Base-by-base conservation (phyloP, 1,139 yeast genomes). In the Lodderomyces elongisporus region DNA sequence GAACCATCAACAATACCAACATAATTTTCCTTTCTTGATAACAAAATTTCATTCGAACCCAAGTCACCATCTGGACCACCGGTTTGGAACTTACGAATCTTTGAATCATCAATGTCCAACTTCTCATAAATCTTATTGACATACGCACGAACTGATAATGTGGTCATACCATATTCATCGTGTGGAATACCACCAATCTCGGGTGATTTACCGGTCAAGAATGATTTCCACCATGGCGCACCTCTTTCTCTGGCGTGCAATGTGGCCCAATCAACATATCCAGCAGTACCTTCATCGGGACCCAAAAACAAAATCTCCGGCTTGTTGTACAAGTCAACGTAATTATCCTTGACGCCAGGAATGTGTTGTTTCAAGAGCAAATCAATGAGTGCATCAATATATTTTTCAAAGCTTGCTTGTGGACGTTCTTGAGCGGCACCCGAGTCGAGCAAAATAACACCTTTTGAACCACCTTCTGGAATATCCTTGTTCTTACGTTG, bases 61-160 rank as follows among this genome's bases (percentile, higher is more conserved):
- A 91, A 73, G 61, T 91, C 98, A 52, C 98, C 98, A 62, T 91
- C 97, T 42, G 98, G 98, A 30, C 98, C 98, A 62, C 97, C 98
- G 37, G 97, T 91, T 67, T 91, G 98, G 54, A 91, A 69, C 63
- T 91, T 91, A 50, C 72, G 73, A 39, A 89, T 74, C 28, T 54
- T 53, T 24, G 74, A 62, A 40, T 74, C 62, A 45, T 81, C 77
- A 42, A 89, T 66, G 28, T 61, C 57, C 42, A 83, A 72, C 58
- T 87, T 85, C 48, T 85, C 83, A 59, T 89, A 91, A 42, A 89
- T 80, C 54, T 87, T 85, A 57, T 85, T 82, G 39, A 91, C 94
- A 58, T 81, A 91, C 35, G 95, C 85, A 52, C 98, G 79, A 32
- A 91, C 97, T 32, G 96, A 85, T 46, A 89, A 67, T 8, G 96